Conservation (phyloP, 768 basidiomycete species). For the Phanerodontia chrysosporium region DNA sequence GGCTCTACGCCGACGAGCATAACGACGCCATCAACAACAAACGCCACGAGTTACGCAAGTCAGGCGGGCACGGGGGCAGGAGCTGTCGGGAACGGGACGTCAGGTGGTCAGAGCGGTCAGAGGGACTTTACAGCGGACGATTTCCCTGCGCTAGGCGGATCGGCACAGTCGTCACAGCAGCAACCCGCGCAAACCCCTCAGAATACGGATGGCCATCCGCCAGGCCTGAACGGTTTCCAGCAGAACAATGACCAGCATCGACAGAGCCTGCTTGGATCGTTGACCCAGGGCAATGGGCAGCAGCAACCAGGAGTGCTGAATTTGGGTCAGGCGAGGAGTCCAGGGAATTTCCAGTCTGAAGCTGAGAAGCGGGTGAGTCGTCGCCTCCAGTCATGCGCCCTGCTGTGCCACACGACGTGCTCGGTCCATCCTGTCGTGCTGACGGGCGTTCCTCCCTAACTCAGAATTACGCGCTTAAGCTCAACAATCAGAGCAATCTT, state of each 20-base stretch:
- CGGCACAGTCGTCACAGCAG: constrained; percentile 41
- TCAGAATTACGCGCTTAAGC: constrained; percentile 42
- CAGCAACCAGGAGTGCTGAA: constrained; percentile 68
- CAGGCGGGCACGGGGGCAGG: constrained; percentile 72
- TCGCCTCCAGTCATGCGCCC: constrained; percentile 14
- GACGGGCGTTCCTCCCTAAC: constrained; percentile 4
- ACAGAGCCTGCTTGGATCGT: constrained; percentile 50
- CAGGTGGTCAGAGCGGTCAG: constrained; percentile 33
- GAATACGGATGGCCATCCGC: constrained; percentile 51
- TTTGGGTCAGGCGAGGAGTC: constrained; percentile 34
- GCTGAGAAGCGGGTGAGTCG: constrained; percentile 66
- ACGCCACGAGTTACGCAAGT: constrained; percentile 72
- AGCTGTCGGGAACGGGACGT: constrained; percentile 26
- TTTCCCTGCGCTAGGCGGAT: constrained; percentile 82
- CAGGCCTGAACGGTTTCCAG: constrained; percentile 68
- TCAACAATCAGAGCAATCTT: constrained; percentile 34
- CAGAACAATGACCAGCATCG: constrained; percentile 43
- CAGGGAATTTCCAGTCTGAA: constrained; percentile 48
- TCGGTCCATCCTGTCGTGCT: constrained; percentile 3
- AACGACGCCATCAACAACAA: constrained; percentile 33
- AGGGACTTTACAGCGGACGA: constrained; percentile 84
- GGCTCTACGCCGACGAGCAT: constrained; percentile 54
- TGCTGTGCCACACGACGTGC: background rate
- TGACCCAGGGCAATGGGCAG: constrained; percentile 39
- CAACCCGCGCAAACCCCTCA: constrained; percentile 31